These are phyloP conservation scores for Lachancea sp. DNA, from an alignment of 805 yeast species.

Conservation along the genomic window DNA sequence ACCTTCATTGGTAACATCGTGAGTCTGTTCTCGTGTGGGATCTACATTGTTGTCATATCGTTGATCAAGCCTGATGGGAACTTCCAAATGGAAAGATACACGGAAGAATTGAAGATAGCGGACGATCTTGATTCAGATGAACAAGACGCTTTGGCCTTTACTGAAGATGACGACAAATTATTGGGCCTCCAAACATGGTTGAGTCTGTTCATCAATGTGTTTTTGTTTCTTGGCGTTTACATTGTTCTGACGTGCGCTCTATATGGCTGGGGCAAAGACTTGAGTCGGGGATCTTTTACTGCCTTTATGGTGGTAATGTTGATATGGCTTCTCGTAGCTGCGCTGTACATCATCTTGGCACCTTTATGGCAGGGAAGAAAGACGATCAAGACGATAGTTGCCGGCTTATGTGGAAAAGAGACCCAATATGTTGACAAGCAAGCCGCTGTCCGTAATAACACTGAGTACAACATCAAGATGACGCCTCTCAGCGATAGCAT, in stretches of 20 bases:
- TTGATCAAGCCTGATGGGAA: slow-evolving; percentile 29
- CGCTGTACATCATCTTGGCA: slow-evolving; percentile 32
- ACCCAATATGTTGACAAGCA: background rate
- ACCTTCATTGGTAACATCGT: slow-evolving; percentile 42
- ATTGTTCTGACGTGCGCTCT: slow-evolving; percentile 31
- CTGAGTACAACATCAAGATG: too few species aligned
- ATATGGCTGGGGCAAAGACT: slow-evolving; percentile 33
- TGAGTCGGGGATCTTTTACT: slow-evolving; percentile 34
- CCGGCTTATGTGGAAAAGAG: background rate
- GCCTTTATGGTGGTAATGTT: slow-evolving; percentile 35
- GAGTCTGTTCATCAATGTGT: slow-evolving; percentile 36
- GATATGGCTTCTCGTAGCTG: slow-evolving; percentile 35
- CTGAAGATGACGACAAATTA: slow-evolving; percentile 17
- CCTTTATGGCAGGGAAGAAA: slow-evolving; percentile 35
- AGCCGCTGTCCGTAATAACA: too few species aligned
- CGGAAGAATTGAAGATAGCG: slow-evolving; percentile 25
- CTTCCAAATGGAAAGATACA: slow-evolving; percentile 25
- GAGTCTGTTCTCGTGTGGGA: slow-evolving; percentile 31
- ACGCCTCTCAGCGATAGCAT: too few species aligned
- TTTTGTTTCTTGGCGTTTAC: slow-evolving; percentile 29
- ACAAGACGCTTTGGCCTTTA: slow-evolving; percentile 22
- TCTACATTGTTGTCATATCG: slow-evolving; percentile 29
- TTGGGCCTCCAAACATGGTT: slow-evolving; percentile 36
- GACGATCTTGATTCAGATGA: slow-evolving; percentile 35
- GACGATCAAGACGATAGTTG: slow-evolving; percentile 10